These are phyloP conservation scores for Sporisorium scitamineum DNA, from an alignment of 1,284 basidiomycete genomes.

Conservation along the genomic window DNA sequence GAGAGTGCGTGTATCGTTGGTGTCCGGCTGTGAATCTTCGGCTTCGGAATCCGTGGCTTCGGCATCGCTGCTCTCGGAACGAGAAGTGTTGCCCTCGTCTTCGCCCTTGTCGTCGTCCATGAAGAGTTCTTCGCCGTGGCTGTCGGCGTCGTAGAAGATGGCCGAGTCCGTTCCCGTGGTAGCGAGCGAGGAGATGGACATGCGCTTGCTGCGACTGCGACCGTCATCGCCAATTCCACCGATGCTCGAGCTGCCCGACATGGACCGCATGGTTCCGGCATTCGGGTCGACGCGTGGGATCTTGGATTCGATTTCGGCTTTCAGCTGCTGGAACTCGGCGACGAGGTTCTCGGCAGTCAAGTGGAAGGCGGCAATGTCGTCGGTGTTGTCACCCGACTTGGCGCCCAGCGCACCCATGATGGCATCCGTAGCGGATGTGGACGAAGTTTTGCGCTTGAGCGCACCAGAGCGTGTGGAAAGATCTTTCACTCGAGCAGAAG, in stretches of 20 bases:
- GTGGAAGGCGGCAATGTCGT: conserved; percentile 44
- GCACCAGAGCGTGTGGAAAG: conserved; percentile 11
- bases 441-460: conserved; percentile 21
- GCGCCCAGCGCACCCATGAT: conserved; percentile 42
- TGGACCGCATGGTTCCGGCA: conserved; percentile 53
- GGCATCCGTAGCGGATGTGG: conserved; percentile 19
- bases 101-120: conserved; percentile 50
- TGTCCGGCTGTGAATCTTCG: conserved; percentile 39
- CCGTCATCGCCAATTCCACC: background rate
- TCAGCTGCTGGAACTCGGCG: conserved; percentile 59
- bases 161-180: conserved; percentile 59
- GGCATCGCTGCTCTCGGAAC: conserved; percentile 61
- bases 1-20: conserved; percentile 34
- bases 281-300: conserved; percentile 45
- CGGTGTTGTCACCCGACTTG: conserved; percentile 19
- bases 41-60: conserved; percentile 68
- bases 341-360: conserved; percentile 46
- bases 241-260: conserved; percentile 30
- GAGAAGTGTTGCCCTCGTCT: conserved; percentile 47
- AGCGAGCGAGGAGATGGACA: conserved; percentile 53
- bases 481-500: conserved; percentile 54
- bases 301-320: conserved; percentile 48
- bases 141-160: conserved; percentile 65
- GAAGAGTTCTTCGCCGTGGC: conserved; percentile 51
- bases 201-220: conserved; percentile 22